These are phyloP conservation scores for Aplosporella prunicola DNA, from an alignment of 2,329 filamentous ascomycete genomes.

Conservation along the genomic window DNA sequence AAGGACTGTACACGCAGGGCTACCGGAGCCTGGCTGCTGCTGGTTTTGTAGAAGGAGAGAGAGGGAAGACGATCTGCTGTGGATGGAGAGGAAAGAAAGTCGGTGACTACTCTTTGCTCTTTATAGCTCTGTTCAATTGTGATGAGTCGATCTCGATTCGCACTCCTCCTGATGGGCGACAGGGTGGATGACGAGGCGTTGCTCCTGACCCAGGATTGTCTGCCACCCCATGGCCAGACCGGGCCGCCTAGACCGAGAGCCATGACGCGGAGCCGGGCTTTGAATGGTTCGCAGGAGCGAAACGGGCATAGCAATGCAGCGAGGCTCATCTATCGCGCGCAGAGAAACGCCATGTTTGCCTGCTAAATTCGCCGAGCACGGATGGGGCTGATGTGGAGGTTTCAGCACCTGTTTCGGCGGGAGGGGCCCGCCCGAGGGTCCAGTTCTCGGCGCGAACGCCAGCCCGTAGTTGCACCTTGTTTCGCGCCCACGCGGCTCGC, in stretches of 20 bases:
- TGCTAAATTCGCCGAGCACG: neutral
- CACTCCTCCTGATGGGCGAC: too few species aligned
- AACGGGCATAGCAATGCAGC: too few species aligned
- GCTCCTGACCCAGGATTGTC: constrained; percentile 1
- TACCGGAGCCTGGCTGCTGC: constrained; percentile 9
- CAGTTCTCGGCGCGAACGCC: constrained; percentile 5
- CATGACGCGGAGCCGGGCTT: too few species aligned
- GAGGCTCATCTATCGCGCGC: constrained; percentile 8
- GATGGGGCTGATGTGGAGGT: constrained; percentile 1
- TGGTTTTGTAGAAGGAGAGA: too few species aligned
- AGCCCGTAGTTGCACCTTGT: constrained; percentile 6
- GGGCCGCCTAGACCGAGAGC: too few species aligned
- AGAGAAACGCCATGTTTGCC: neutral
- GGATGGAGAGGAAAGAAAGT: neutral
- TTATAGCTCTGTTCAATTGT: too few species aligned
- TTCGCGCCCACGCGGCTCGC: too few species aligned
- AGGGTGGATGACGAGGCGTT: too few species aligned
- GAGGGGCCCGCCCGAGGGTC: neutral
- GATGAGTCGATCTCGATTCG: too few species aligned
- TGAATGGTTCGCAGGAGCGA: too few species aligned
- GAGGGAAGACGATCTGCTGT: constrained; percentile 1
- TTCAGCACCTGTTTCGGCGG: constrained; percentile 8
- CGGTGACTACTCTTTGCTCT: too few species aligned
- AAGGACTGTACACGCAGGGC: constrained; percentile 4
- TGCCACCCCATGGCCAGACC: too few species aligned